Evolutionary conservation across 208 protist species (phyloP).

Genomic region (Trypanosoma scelopori): DNA sequence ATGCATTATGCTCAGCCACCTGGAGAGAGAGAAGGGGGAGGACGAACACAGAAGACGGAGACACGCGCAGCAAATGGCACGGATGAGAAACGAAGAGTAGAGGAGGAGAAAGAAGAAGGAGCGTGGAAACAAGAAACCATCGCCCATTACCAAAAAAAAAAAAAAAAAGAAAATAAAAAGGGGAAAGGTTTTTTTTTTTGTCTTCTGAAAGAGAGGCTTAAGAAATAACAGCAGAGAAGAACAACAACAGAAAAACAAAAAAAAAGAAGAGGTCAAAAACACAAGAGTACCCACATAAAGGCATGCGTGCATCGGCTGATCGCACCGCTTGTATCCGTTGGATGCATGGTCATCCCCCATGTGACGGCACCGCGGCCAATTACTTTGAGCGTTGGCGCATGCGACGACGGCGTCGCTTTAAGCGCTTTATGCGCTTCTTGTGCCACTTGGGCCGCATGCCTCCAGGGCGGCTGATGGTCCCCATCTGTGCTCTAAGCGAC

Average conservation of each 20-base stretch:
- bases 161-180: too few relatives aligned
- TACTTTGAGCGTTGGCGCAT: conserved; percentile 92
- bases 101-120: too few relatives aligned
- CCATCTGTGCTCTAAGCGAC: conserved; percentile 39
- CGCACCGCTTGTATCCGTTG: background rate
- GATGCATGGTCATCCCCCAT: background rate
- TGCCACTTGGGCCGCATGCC: conserved; percentile 92
- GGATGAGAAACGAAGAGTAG: conserved; percentile 2
- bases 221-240: too few relatives aligned
- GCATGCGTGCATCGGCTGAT: background rate
- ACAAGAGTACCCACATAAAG: too few relatives aligned
- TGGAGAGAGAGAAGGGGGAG: background rate
- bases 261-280: too few relatives aligned
- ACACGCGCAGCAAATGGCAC: background rate
- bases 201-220: too few relatives aligned
- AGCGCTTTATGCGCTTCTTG: conserved; percentile 93
- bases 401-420: conserved; percentile 85
- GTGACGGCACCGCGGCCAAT: conserved; percentile 5
- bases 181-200: too few relatives aligned
- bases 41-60: background rate
- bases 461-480: conserved; percentile 80
- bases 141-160: too few relatives aligned
- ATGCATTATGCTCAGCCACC: conserved; percentile 33
- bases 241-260: too few relatives aligned
- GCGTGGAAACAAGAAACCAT: too few relatives aligned